Evolutionary conservation across 768 basidiomycete species (phyloP), one percentile per base, ranked within the genome.

Genomic region (Auricularia cornea): DNA sequence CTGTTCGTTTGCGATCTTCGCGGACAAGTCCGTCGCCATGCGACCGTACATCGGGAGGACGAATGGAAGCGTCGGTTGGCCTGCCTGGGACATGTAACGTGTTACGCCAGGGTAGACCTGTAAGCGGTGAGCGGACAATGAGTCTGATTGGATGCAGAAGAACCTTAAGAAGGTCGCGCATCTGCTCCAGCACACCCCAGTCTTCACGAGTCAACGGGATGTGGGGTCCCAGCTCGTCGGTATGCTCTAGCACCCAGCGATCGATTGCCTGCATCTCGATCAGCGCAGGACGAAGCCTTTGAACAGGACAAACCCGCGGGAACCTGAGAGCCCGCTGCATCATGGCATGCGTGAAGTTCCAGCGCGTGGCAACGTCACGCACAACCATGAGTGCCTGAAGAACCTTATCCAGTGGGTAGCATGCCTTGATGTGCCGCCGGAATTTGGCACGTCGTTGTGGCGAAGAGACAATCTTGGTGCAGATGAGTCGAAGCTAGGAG

Each of bases 281-380:
- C 12, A 35, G 33, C 33, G 33, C n/a, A n/a, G n/a, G n/a, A n/a
- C n/a, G n/a, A n/a, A n/a, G 33, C 33, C 33, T 23, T 65, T 30
- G 12, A 20, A 33, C 31, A 33, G n/a, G 31, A 8, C 44, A 63
- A 32, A 75, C 75, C 60, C 76, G 61, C 59, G 63, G 63, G 0
- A 73, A 62, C 0, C 70, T 44, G 14, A 64, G 61, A 1, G 70
- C 75, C 2, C 69, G 71, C 8, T 64, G 33, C 44, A 76, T 73
- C 73, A 76, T 76, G 3, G 71, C 71, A 62, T 77, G 71, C 18
- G 73, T 77, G 28, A 68, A 76, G 63, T 76, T 75, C 76, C 75
- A 76, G 4, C 73, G 62, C 1, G 72, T 78, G 3, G 59, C 59
- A 31, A 77, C 70, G 67, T 78, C 75, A 6, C 69, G 68, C 5